A percentile compares a stretch with the other conserved stretches of the same genome.
phyloP scores from a whole-genome alignment of 1,284 basidiomycete species.

The Ceratobasidium sp. region DNA sequence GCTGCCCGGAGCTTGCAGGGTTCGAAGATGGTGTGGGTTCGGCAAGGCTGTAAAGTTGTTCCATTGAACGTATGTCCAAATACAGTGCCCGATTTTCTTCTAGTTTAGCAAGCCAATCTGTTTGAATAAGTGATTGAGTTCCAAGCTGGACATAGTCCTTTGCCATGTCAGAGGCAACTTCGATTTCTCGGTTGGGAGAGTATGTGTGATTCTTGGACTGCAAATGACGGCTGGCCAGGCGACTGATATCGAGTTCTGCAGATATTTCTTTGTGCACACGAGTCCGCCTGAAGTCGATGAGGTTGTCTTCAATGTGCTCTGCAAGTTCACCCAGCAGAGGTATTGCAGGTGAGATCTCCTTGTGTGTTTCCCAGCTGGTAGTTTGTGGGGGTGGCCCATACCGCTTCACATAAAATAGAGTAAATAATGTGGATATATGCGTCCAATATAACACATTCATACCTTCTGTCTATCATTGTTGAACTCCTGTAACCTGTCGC shows the following conservation, averaged over 20 bases:
- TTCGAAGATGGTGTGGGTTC: no score
- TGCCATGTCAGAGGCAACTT: neutral
- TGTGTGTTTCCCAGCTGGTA: neutral
- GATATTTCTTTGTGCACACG: neutral
- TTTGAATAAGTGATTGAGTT: neutral
- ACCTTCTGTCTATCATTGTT: neutral
- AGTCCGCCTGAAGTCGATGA: neutral
- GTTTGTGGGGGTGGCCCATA: conserved; percentile 7
- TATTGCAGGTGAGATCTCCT: neutral
- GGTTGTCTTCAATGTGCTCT: neutral
- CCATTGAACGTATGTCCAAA: neutral
- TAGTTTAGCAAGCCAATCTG: neutral
- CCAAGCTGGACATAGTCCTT: neutral
- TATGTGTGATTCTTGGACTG: neutral
- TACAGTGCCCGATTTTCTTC: neutral
- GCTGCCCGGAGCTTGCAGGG: no score
- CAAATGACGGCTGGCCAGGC: neutral
- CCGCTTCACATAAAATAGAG: neutral
- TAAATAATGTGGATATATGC: neutral
- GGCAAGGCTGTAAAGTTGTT: neutral
- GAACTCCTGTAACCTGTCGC: no score
- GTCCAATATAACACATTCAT: no score
- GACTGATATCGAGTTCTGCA: neutral
- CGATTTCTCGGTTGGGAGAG: neutral
- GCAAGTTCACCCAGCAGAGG: neutral